Conservation (phyloP, 2,329 filamentous ascomycete species). For the Xylaria sp. region DNA sequence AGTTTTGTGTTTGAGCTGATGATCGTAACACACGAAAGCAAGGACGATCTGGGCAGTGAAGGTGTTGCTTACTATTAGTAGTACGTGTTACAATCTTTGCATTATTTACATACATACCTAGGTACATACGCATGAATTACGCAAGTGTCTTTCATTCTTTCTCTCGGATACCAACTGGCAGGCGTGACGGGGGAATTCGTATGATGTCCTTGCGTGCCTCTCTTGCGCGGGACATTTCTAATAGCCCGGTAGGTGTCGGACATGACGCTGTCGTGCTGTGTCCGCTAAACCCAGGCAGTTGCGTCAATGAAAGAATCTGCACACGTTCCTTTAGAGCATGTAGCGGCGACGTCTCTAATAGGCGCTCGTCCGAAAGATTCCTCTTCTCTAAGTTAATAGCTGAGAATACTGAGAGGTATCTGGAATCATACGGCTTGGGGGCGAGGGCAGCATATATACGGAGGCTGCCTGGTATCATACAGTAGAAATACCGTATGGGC, state of each 20-base stretch:
- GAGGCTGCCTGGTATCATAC: conserved; percentile 3
- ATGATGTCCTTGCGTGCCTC: not conserved
- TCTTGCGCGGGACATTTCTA: not conserved
- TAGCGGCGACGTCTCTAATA: conserved; percentile 27
- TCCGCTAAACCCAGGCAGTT: conserved; percentile 31
- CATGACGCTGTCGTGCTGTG: conserved; percentile 6
- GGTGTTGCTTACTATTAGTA: not conserved
- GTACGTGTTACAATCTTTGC: not conserved
- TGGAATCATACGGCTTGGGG: conserved; percentile 5
- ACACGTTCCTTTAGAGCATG: conserved; percentile 37
- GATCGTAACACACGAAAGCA: not conserved
- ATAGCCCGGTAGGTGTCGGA: not conserved
- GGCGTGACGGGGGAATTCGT: not conserved
- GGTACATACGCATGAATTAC: not conserved
- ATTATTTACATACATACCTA: not conserved
- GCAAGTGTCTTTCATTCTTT: not conserved
- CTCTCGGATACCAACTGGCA: not conserved
- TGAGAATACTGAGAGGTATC: not conserved
- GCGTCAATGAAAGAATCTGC: conserved; percentile 34
- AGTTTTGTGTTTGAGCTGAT: not conserved
- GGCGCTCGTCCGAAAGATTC: conserved; percentile 1
- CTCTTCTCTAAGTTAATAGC: not conserved
- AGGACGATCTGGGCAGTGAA: not conserved
- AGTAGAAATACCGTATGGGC: not conserved
- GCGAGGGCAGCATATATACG: conserved; percentile 3